phyloP scores from a whole-genome alignment of 2,329 filamentous ascomycete genomes.

The Alternaria sp. region DNA sequence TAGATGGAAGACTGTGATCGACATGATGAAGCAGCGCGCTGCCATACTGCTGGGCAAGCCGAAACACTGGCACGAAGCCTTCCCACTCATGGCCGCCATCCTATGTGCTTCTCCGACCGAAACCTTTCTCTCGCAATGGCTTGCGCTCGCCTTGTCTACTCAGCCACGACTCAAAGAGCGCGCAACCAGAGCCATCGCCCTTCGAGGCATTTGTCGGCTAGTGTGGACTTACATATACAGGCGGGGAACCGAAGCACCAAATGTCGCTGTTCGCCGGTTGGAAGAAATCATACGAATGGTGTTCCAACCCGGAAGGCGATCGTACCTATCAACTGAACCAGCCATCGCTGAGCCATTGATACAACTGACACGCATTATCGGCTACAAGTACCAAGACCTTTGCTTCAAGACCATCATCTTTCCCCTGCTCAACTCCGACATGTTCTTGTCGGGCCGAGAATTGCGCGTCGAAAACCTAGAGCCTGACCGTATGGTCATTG shows the following conservation, averaged over 20 bases:
- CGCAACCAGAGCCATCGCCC: slow-evolving; percentile 74
- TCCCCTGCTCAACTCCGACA: slow-evolving; percentile 88
- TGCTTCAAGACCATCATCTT: slow-evolving; percentile 95
- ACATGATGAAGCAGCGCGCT: slow-evolving; percentile 77
- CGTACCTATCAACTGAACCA: slow-evolving; percentile 81
- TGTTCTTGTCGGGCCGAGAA: slow-evolving; percentile 79
- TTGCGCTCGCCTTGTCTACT: slow-evolving; percentile 77
- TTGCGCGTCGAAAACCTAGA: slow-evolving; percentile 90
- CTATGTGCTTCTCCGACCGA: slow-evolving; percentile 89
- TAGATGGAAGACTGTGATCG: slow-evolving; percentile 87
- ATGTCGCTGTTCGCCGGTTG: slow-evolving; percentile 75
- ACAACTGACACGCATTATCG: slow-evolving; percentile 92
- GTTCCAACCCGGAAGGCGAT: slow-evolving; percentile 79
- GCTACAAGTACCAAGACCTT: slow-evolving; percentile 90
- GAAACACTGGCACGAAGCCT: slow-evolving; percentile 87
- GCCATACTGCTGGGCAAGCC: slow-evolving; percentile 88
- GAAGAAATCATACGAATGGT: slow-evolving; percentile 89
- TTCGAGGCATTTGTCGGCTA: slow-evolving; percentile 88
- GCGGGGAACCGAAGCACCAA: slow-evolving; percentile 70
- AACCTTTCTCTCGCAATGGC: slow-evolving; percentile 84
- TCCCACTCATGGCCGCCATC: slow-evolving; percentile 84
- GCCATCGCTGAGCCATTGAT: slow-evolving; percentile 89
- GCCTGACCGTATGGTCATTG: slow-evolving; percentile 96
- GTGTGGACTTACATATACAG: slow-evolving; percentile 96
- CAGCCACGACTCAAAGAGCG: slow-evolving; percentile 87